Conservation (phyloP, 1,139 yeast species). For the Blastobotrys persicus region DNA sequence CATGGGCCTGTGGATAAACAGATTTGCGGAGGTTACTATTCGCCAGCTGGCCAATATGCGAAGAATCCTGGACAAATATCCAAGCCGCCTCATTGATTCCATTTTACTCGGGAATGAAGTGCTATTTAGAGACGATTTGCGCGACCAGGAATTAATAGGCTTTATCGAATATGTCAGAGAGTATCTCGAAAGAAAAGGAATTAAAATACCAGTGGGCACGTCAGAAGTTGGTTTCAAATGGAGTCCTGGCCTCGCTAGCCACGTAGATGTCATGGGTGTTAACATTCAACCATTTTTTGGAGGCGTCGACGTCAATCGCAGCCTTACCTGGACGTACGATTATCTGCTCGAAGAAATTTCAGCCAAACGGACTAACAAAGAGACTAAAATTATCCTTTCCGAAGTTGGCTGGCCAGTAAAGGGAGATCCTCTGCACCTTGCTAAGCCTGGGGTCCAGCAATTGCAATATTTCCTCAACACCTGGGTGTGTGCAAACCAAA, state of each 20-base stretch:
- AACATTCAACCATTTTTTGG: slow-evolving; percentile 70
- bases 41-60: slow-evolving; percentile 41
- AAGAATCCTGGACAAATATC: slow-evolving; percentile 44
- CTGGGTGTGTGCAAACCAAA: slow-evolving; percentile 51
- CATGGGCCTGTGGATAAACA: slow-evolving; percentile 64
- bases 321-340: slow-evolving; percentile 55
- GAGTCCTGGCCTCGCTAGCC: slow-evolving; percentile 34
- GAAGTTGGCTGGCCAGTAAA: slow-evolving; percentile 73
- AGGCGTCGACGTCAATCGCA: slow-evolving; percentile 51
- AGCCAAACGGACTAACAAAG: slow-evolving; percentile 30
- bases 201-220: slow-evolving; percentile 52
- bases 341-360: slow-evolving; percentile 47
- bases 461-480: slow-evolving; percentile 49
- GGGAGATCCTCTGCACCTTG: slow-evolving; percentile 50
- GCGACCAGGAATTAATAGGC: slow-evolving; percentile 40
- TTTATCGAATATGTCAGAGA: slow-evolving; percentile 47
- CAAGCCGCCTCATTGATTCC: slow-evolving; percentile 48
- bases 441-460: slow-evolving; percentile 48
- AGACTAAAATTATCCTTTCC: slow-evolving; percentile 45
- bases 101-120: slow-evolving; percentile 65
- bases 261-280: slow-evolving; percentile 59
- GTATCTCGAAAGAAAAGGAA: slow-evolving; percentile 36
- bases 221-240: slow-evolving; percentile 52
- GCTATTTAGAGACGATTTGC: slow-evolving; percentile 52
- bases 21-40: slow-evolving; percentile 45